Base-by-base conservation (phyloP, 345 rosid species). In the Combretum micranthum region DNA sequence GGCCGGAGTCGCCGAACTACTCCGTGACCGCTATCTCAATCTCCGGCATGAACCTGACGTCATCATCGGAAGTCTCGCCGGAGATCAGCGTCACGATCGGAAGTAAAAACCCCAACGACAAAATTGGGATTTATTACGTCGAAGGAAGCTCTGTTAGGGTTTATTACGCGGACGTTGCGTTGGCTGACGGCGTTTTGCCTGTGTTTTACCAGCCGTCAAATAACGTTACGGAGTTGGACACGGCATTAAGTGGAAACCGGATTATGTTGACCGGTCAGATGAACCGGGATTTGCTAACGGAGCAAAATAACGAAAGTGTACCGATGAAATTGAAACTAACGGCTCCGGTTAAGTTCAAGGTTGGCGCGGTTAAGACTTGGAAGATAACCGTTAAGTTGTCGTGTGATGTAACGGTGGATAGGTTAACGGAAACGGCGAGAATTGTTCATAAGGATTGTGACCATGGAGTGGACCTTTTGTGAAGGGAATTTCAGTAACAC, bases 321-420 rank as follows among this genome's bases (percentile, higher is more conserved):
- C 85, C 92, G 75, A 69, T 93, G 56, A 63, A 21, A 7, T 3
- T 93, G 73, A 72, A 19, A 25, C 12, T 89, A 53, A 83, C 63
- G 66, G 91, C 72, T 2, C 90, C 91, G 12, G 88, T 85, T 3
- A 87, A 67, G 65, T 60, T 93, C 10, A 80, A 80, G 63, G 57
- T 85, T 12, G 99, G 96, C 15, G 74, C 86, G 14, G 77, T 87
- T 3, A 87, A 73, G 80, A 81, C 94, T 19, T 93, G 97, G 97
- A 74, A 64, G 60, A 64, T 89, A 5, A 73, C 78, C 50, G 84
- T 80, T 21, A 87, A 87, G 10, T 62, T 89, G 57, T 56, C 68
- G 63, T 93, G 99, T 47, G 81, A 82, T 45, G 54, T 93, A 61
- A 82, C 85, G 75, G 91, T 89, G 69, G 85, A 89, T 57, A 72